A percentile compares a stretch with the other conserved stretches of the same genome.
phyloP scores from a whole-genome alignment of 164 flowering plant genomes.

The Tinospora cordifolia region DNA sequence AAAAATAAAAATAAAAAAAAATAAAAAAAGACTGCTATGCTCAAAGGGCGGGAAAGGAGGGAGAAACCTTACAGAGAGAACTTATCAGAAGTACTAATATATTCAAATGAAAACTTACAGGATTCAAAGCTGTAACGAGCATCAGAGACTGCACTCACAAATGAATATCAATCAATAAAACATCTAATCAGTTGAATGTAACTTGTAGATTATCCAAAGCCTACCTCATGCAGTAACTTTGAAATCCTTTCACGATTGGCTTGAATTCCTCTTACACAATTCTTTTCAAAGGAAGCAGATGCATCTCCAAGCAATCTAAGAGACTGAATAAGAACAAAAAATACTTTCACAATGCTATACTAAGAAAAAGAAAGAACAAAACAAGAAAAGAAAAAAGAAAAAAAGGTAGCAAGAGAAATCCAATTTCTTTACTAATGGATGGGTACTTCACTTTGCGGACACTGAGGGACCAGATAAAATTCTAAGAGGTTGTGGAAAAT shows the following conservation, averaged over 20 bases:
- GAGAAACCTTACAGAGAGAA: constrained; percentile 1
- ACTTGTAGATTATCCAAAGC: neutral
- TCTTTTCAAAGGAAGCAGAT: constrained; percentile 91
- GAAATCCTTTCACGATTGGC: constrained; percentile 85
- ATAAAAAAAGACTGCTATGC: neutral
- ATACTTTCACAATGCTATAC: neutral
- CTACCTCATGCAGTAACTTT: constrained; percentile 87
- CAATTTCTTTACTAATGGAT: neutral
- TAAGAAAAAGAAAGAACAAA: too few relatives aligned
- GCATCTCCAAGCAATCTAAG: constrained; percentile 91
- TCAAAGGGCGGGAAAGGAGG: neutral
- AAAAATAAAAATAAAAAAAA: too few relatives aligned
- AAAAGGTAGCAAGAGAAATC: neutral
- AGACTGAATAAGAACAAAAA: constrained; percentile 45
- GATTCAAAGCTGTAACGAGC: constrained; percentile 95
- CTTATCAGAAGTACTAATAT: neutral
- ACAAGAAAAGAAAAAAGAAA: too few relatives aligned
- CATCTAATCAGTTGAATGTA: constrained; percentile 14
- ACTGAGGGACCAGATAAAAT: neutral
- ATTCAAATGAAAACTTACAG: constrained; percentile 50
- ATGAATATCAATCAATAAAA: constrained; percentile 8
- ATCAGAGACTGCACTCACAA: constrained; percentile 80
- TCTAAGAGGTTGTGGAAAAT: neutral
- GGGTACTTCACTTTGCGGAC: neutral
- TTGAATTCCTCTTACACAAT: constrained; percentile 88